These are phyloP conservation scores for Cladosporium oxysporum DNA, from an alignment of 2,329 filamentous ascomycete genomes.

Conservation along the genomic window DNA sequence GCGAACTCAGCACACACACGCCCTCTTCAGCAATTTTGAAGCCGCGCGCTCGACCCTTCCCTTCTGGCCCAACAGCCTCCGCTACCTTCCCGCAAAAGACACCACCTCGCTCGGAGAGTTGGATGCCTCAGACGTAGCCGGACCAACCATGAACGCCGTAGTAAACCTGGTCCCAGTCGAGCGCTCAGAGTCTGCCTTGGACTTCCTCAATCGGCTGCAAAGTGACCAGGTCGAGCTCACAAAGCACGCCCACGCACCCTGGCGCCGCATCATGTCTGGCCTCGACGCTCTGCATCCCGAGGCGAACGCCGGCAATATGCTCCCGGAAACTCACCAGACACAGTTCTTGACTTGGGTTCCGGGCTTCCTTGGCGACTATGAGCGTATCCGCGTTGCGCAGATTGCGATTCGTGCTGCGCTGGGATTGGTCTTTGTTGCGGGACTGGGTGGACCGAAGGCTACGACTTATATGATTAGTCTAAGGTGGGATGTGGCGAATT, in stretches of 20 bases:
- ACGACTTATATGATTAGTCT: background rate
- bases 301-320: background rate
- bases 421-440: background rate
- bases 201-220: constrained; percentile 6
- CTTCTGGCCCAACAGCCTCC: constrained; percentile 13
- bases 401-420: background rate
- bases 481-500: constrained; percentile 2
- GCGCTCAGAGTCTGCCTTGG: background rate
- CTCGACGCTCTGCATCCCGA: background rate
- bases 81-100: background rate
- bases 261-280: background rate
- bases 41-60: constrained; percentile 7
- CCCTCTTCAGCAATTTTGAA: constrained; percentile 5
- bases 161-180: constrained; percentile 4
- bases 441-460: background rate
- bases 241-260: constrained; percentile 11
- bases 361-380: background rate
- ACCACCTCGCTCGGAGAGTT: background rate
- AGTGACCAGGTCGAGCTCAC: constrained; percentile 5
- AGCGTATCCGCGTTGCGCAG: background rate
- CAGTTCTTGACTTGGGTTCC: background rate
- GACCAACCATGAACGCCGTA: constrained; percentile 17
- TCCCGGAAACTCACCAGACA: background rate
- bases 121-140: constrained; percentile 17
- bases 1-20: background rate